Evolutionary conservation across 2,329 filamentous ascomycete genomes (phyloP).

Genomic region (Domatiomyces catenatus): DNA sequence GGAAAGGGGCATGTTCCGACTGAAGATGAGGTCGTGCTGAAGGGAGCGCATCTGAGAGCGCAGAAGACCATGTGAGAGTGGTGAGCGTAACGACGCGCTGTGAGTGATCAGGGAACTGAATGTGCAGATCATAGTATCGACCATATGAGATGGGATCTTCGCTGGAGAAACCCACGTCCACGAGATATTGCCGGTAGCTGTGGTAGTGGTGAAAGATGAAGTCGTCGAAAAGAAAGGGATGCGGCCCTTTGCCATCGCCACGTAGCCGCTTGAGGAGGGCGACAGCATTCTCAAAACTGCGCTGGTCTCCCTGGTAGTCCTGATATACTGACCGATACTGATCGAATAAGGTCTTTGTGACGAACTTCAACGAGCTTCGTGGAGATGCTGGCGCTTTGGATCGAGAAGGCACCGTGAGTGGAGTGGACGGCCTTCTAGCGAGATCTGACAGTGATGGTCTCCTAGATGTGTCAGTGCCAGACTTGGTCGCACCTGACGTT

Average conservation of each 20-base stretch:
- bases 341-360: conserved; percentile 19
- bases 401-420: conserved; percentile 12
- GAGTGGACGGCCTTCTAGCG: conserved; percentile 5
- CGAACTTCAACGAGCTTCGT: conserved; percentile 1
- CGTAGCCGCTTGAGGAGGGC: conserved; percentile 22
- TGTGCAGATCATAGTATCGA: conserved; percentile 24
- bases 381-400: conserved; percentile 14
- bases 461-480: not conserved
- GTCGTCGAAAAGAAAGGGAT: conserved; percentile 31
- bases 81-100: conserved; percentile 19
- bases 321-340: conserved; percentile 27
- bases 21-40: not conserved
- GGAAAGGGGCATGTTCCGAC: not conserved
- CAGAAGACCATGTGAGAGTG: conserved; percentile 7
- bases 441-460: not conserved
- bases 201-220: conserved; percentile 28
- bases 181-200: conserved; percentile 24
- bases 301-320: conserved; percentile 24
- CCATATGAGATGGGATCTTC: conserved; percentile 23
- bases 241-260: conserved; percentile 19
- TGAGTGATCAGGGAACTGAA: conserved; percentile 21
- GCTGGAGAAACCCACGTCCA: conserved; percentile 16
- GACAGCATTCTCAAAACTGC: conserved; percentile 27
- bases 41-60: not conserved
- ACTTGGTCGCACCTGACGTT: not conserved